Conservation (phyloP, 176 grass and related monocot species). For the Cenchrus purpureus region DNA sequence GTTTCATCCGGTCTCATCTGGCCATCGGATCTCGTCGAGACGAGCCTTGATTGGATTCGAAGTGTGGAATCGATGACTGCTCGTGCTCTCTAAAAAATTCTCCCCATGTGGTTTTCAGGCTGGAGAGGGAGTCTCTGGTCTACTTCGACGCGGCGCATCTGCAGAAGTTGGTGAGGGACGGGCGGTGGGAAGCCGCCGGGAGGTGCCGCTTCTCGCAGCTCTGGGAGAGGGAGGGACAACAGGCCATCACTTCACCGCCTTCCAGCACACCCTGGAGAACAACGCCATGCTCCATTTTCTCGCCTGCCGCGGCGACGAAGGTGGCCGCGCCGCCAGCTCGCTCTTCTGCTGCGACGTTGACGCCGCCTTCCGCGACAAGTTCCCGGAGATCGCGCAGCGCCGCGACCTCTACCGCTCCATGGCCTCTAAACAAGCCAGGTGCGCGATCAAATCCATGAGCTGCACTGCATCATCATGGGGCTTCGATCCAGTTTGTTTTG, state of each 20-base stretch:
- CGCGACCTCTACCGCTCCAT: constrained; percentile 27
- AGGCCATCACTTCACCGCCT: neutral
- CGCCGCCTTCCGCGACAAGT: neutral
- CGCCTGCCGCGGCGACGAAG: constrained; percentile 32
- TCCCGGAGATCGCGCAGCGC: neutral
- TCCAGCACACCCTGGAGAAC: neutral
- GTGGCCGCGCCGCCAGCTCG: constrained; percentile 11
- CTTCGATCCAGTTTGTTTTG: neutral
- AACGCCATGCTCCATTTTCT: constrained; percentile 5
- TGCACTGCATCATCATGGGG: neutral
- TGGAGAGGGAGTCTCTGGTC: constrained; percentile 33
- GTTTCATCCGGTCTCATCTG: neutral
- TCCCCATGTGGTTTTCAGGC: neutral
- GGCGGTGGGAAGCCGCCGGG: constrained; percentile 1
- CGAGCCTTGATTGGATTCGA: neutral
- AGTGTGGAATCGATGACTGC: too few species aligned
- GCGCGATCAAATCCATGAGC: neutral
- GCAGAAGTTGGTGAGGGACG: constrained; percentile 7
- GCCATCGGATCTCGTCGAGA: neutral
- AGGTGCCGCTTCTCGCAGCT: neutral
- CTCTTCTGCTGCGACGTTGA: neutral
- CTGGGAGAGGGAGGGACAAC: neutral
- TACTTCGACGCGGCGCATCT: constrained; percentile 28
- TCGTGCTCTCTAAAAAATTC: neutral
- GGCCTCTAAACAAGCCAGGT: constrained; percentile 8